Percentiles rank a stretch among this genome's conserved stretches.
Conservation (phyloP, 73 alveolate species). For the Paramecium octaurelia region DNA sequence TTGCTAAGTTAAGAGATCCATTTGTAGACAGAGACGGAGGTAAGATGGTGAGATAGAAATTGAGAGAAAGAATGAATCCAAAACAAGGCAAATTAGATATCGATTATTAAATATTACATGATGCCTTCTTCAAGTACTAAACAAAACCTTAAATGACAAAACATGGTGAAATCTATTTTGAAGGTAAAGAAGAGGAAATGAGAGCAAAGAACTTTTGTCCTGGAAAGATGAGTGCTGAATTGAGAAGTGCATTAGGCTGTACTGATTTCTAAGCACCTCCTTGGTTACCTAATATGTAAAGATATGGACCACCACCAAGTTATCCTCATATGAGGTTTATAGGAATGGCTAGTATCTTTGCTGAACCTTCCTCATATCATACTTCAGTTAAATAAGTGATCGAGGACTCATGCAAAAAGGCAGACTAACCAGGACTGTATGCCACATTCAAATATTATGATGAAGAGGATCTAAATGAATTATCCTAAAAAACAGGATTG, state of each 20-base stretch:
- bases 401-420: slow-evolving; percentile 68
- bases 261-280: slow-evolving; percentile 97
- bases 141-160: slow-evolving; percentile 89
- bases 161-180: slow-evolving; percentile 98
- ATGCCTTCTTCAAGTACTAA: slow-evolving; percentile 97
- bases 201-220: slow-evolving; percentile 83
- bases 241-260: slow-evolving; percentile 94
- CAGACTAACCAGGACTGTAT: slow-evolving; percentile 57
- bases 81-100: slow-evolving; percentile 97
- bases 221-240: slow-evolving; percentile 92
- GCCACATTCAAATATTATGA: slow-evolving; percentile 57
- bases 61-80: slow-evolving; percentile 98
- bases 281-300: slow-evolving; percentile 96
- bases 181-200: slow-evolving; percentile 95
- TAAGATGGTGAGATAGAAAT: slow-evolving; percentile 87
- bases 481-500: slow-evolving; percentile 45
- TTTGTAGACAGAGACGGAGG: slow-evolving; percentile 82
- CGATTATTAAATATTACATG: slow-evolving; percentile 97
- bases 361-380: slow-evolving; percentile 77
- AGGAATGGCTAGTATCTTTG: slow-evolving; percentile 77
- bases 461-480: slow-evolving; percentile 58
- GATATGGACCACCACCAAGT: slow-evolving; percentile 99
- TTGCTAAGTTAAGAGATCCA: slow-evolving; percentile 90
- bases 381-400: slow-evolving; percentile 71
- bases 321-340: slow-evolving; percentile 97